A percentile compares a stretch with the other conserved stretches of the same genome.
Conservation (phyloP, 129 eudicot species). For the Lactuca sativa region DNA sequence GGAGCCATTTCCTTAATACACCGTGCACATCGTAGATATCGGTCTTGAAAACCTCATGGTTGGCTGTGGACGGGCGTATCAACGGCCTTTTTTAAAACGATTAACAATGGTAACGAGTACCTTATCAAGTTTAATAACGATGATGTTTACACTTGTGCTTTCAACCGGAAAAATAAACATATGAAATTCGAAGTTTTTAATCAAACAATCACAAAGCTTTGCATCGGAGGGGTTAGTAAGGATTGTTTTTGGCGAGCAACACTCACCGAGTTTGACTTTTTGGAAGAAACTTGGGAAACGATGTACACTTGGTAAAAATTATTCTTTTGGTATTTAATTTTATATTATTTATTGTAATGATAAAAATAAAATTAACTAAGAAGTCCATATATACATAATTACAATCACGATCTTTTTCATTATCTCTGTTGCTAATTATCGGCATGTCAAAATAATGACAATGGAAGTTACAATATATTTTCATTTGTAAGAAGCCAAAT, state of each 20-base stretch:
- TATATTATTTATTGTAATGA: too few relatives aligned
- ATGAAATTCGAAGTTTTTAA: slow-evolving; percentile 13
- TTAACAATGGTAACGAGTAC: slow-evolving; percentile 3
- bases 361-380: too few relatives aligned
- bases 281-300: background rate
- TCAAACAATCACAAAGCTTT: slow-evolving; percentile 1
- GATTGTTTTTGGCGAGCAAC: slow-evolving; percentile 13
- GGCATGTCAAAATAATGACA: too few relatives aligned
- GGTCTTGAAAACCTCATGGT: background rate
- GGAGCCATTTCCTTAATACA: background rate
- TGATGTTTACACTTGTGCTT: background rate
- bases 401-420: too few relatives aligned
- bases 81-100: background rate
- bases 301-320: background rate
- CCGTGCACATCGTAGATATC: background rate
- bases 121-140: background rate
- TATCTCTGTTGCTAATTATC: too few relatives aligned
- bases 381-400: too few relatives aligned
- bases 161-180: slow-evolving; percentile 7
- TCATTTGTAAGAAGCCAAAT: too few relatives aligned
- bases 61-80: background rate
- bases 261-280: background rate
- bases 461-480: too few relatives aligned
- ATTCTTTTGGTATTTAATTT: too few relatives aligned
- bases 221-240: slow-evolving; percentile 2